phyloP scores from a whole-genome alignment of 2,329 filamentous ascomycete species.

The Plenodomus tracheiphilus region DNA sequence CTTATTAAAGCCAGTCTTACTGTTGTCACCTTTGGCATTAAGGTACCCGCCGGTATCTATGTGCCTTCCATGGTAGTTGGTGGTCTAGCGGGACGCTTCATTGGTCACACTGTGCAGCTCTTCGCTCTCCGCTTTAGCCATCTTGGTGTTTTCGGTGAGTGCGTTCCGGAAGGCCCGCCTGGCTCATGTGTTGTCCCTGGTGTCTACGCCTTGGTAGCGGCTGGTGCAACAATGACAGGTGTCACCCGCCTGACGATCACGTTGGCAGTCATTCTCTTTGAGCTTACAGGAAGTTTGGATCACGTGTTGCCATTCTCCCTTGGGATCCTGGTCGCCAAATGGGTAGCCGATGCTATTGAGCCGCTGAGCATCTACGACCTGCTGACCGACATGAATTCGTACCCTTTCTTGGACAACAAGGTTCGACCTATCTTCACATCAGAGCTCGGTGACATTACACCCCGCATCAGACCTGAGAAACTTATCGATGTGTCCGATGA shows the following conservation, averaged over 20 bases:
- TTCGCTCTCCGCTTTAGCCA: conserved; percentile 73
- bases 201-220: conserved; percentile 94
- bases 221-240: conserved; percentile 96
- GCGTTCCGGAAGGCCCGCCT: conserved; percentile 66
- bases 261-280: conserved; percentile 91
- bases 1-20: conserved; percentile 89
- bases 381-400: conserved; percentile 94
- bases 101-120: conserved; percentile 85
- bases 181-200: conserved; percentile 91
- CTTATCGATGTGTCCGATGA: conserved; percentile 88
- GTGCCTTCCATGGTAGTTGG: conserved; percentile 99
- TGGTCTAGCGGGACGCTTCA: conserved; percentile 83
- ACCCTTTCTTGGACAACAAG: conserved; percentile 97
- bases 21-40: conserved; percentile 91
- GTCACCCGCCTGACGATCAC: conserved; percentile 93
- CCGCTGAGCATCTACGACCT: conserved; percentile 95
- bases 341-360: conserved; percentile 95
- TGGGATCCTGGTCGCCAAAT: conserved; percentile 92
- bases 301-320: conserved; percentile 95
- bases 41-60: conserved; percentile 95
- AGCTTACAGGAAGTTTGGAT: conserved; percentile 90
- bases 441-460: conserved; percentile 83
- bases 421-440: conserved; percentile 88
- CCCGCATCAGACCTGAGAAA: conserved; percentile 72
- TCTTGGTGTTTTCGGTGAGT: conserved; percentile 73